These are phyloP conservation scores for Penicillium brasilianum DNA, from an alignment of 2,329 filamentous ascomycete genomes.

Conservation along the genomic window DNA sequence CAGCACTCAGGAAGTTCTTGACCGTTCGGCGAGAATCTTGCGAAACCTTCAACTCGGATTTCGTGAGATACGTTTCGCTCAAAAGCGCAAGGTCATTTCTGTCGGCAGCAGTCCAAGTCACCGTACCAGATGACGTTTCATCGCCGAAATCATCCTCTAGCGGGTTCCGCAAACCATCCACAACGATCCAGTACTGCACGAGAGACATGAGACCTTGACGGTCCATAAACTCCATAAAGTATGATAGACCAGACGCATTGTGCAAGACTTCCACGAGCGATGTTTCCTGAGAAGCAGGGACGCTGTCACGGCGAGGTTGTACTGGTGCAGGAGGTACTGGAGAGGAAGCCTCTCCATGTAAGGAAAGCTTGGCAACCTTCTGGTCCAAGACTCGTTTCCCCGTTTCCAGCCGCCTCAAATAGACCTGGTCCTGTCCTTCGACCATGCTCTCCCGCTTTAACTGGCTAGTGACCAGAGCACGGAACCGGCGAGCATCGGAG, in stretches of 20 bases:
- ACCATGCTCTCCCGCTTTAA: conserved; percentile 80
- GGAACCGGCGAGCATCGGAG: conserved; percentile 88
- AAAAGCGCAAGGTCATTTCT: conserved; percentile 88
- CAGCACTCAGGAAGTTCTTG: conserved; percentile 76
- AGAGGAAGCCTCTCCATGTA: conserved; percentile 60
- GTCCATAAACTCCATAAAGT: conserved; percentile 99
- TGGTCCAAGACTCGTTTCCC: conserved; percentile 89
- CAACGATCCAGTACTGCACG: conserved; percentile 98
- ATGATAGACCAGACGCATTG: conserved; percentile 87
- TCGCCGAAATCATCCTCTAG: conserved; percentile 84
- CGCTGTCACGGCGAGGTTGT: conserved; percentile 40
- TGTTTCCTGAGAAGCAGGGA: conserved; percentile 74
- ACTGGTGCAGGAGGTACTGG: conserved; percentile 36
- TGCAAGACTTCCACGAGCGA: conserved; percentile 84
- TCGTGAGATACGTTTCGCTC: conserved; percentile 83
- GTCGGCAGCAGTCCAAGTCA: conserved; percentile 81
- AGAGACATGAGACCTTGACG: conserved; percentile 82
- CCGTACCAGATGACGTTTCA: conserved; percentile 64
- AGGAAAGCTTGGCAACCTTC: conserved; percentile 79
- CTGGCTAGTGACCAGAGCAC: conserved; percentile 90
- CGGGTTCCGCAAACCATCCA: conserved; percentile 93
- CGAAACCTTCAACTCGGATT: conserved; percentile 78
- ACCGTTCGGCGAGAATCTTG: conserved; percentile 72
- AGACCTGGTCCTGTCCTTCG: conserved; percentile 81
- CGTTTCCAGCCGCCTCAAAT: conserved; percentile 87